Base-by-base conservation (phyloP, 2,329 filamentous ascomycete species). In the Fusarium continuum region DNA sequence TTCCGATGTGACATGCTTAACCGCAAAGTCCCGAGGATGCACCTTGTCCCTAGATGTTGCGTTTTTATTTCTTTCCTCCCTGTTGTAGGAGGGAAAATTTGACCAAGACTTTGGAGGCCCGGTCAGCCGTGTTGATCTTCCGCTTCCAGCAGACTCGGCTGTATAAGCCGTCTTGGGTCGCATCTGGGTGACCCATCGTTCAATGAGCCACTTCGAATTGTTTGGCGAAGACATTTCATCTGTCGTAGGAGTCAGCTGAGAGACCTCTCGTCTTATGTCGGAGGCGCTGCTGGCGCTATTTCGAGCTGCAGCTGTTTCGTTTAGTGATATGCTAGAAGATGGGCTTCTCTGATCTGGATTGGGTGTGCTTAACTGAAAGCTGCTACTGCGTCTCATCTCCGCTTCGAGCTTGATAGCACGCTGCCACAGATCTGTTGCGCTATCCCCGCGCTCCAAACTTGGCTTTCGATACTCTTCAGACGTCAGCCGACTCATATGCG, bases 71-170 rank as follows among this genome's bases (percentile, higher is more conserved):
- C 73, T 70, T 46, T 72, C 68, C 23, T 67, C 65, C 25, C 73
- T 68, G 5, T 65, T 72, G 26, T 73, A 66, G 4, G 76, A 75
- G 16, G 74, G 69, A 47, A 72, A 77, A 23, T 52, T 75, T 9
- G 76, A 65, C 76, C 77, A 78, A 8, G 75, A 71, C 13, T 60
- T 62, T 5, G 74, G 73, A 23, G 71, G 71, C 5, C 51, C 67
- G 31, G 29, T 35, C 26, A 55, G 45, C 25, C 40, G 61, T 16
- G 29, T 34, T 31, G 32, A 57, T 16, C 10, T 36, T 31, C 26
- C 36, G 36, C 34, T 50, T 10, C 19, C 32, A 13, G 45, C 32
- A 10, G 16, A 25, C 4, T 49, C 39, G 14, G 25, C 34, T 19
- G 17, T 29, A 28, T 44, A 49, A 16, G 26, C 16, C 35, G 38